Evolutionary conservation across 73 alveolate species (phyloP), one percentile per base, ranked within the genome.

Genomic region (Paramecium caudatum): DNA sequence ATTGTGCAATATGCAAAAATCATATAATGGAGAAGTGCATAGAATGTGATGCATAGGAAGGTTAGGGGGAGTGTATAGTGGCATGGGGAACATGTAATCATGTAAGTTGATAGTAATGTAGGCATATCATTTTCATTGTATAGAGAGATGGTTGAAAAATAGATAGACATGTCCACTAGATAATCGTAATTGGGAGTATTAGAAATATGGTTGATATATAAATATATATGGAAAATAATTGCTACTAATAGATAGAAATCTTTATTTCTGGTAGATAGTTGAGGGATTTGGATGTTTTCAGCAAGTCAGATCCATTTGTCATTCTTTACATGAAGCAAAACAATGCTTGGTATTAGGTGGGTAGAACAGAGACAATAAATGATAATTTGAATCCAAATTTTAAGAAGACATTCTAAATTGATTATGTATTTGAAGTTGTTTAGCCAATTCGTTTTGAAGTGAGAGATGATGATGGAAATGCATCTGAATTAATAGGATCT

Each of bases 11-110:
- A 85, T 97, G 99, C 94, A 94, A 98, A 92, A 97, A 97, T 91
- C 92, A 92, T 50, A 91, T 92, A 47, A 91, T 62, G 90, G 96
- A 92, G 36, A 95, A 90, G 43, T 93, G 95, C 91, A 98, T 97
- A 30, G 99, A 97, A 90, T 97, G 99, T 78, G 98, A 97, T 90
- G 99, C 99, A 12, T 94, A 97, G 55, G 97, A 97, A 87, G 97
- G 93, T 55, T 94, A 96, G 33, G 92, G 94, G 61, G 99, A 98
- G 69, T 98, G 99, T 82, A 95, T 97, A 21, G 99, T 98, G 15
- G 99, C 99, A 5, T 98, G 99, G 99, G 99, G 99, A 25, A 98
- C 97, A 39, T 98, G 99, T 91, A 98, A 98, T 93, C 99, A 98
- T 91, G 95, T 74, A 19, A 45, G 21, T 39, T 8, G 9, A 1